phyloP scores from a whole-genome alignment of 805 yeast genomes.

The Lachancea thermotolerans region DNA sequence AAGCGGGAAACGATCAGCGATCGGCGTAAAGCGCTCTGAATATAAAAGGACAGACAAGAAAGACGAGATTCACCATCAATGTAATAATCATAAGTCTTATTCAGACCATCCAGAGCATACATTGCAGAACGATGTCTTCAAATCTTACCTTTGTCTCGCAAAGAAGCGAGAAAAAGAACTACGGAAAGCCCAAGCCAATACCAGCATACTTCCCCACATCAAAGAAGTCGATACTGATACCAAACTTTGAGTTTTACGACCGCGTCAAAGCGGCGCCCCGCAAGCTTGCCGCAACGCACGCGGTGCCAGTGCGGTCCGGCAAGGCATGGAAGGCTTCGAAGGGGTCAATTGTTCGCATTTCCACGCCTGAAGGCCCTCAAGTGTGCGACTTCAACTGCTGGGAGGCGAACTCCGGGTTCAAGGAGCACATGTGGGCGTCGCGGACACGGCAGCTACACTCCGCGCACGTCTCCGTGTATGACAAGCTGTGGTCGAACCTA shows the following conservation, averaged over 20 bases:
- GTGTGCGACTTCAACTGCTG: constrained; percentile 65
- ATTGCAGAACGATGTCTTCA: too few relatives aligned
- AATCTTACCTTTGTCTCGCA: constrained; percentile 8
- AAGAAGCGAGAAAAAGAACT: constrained; percentile 7
- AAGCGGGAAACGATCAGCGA: neutral
- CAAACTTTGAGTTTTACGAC: constrained; percentile 11
- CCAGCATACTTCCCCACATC: constrained; percentile 17
- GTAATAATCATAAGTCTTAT: too few relatives aligned
- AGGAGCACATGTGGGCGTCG: constrained; percentile 65
- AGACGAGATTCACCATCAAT: too few relatives aligned
- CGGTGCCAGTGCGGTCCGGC: constrained; percentile 46
- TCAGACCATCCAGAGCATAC: too few relatives aligned
- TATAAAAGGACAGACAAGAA: neutral
- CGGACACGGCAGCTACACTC: constrained; percentile 60
- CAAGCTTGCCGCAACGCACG: constrained; percentile 7
- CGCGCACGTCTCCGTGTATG: constrained; percentile 54
- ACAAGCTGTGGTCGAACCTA: constrained; percentile 57
- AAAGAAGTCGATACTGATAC: constrained; percentile 11
- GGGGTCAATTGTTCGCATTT: constrained; percentile 49
- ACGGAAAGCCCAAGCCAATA: constrained; percentile 11
- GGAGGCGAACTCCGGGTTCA: constrained; percentile 47
- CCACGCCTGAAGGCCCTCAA: constrained; percentile 65
- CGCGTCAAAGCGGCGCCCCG: constrained; percentile 6
- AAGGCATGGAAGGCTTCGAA: constrained; percentile 59
- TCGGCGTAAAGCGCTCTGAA: neutral